phyloP scores from a whole-genome alignment of 2,329 filamentous ascomycete species.

The Proliferodiscus dingleyae region DNA sequence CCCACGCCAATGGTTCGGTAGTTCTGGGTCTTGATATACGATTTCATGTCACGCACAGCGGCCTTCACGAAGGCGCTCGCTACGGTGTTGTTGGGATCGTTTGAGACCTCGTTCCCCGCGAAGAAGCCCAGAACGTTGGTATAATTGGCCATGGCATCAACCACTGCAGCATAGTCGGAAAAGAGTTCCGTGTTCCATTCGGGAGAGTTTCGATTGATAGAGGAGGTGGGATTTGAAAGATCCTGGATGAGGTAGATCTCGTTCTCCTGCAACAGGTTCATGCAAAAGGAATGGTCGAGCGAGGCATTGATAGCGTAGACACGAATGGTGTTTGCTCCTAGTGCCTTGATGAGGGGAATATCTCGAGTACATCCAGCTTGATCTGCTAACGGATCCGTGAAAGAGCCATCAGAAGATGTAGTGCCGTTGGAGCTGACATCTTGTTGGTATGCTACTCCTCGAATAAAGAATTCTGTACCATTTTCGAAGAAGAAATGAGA shows the following conservation, averaged over 20 bases:
- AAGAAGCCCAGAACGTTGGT: conserved; percentile 96
- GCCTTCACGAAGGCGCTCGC: conserved; percentile 96
- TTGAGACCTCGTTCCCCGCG: conserved; percentile 95
- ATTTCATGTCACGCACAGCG: conserved; percentile 92
- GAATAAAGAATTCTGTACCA: conserved; percentile 83
- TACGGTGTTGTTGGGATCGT: conserved; percentile 79
- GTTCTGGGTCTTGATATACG: conserved; percentile 77
- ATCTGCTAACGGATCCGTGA: conserved; percentile 80
- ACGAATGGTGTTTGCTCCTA: conserved; percentile 88
- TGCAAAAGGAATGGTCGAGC: conserved; percentile 74
- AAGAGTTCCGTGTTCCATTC: conserved; percentile 76
- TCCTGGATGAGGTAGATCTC: conserved; percentile 96
- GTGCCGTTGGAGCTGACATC: conserved; percentile 56
- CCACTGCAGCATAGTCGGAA: conserved; percentile 74
- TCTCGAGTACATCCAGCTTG: conserved; percentile 71
- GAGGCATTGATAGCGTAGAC: conserved; percentile 88
- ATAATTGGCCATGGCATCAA: conserved; percentile 79
- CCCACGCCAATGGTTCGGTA: conserved; percentile 82
- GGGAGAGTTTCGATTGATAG: conserved; percentile 79
- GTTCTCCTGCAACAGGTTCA: conserved; percentile 73
- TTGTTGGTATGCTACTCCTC: conserved; percentile 93
- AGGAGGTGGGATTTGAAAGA: conserved; percentile 72
- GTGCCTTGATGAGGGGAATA: conserved; percentile 70
- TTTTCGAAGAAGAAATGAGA: conserved; percentile 43
- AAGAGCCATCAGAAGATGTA: conserved; percentile 48